A percentile compares a stretch with the other conserved stretches of the same genome.
Conservation (phyloP, 2,329 filamentous ascomycete genomes). For the Fusarium siculi region DNA sequence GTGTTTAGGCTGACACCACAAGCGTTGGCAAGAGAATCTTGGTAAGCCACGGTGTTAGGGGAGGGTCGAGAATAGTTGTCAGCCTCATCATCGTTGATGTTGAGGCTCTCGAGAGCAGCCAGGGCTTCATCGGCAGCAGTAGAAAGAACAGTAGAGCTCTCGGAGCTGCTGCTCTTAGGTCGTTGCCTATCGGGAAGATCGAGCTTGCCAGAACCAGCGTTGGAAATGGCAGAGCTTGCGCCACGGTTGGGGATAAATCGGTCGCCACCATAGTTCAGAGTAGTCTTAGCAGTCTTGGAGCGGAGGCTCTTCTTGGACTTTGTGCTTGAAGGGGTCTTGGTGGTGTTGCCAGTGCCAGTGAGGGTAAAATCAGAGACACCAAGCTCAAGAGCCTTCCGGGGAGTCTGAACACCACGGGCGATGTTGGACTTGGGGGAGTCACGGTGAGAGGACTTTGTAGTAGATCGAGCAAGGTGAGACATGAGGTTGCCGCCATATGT, state of each 20-base stretch:
- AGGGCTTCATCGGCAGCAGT: slow-evolving; percentile 83
- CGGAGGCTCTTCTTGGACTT: slow-evolving; percentile 67
- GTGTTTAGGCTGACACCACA: slow-evolving; percentile 95
- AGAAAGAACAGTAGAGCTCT: slow-evolving; percentile 80
- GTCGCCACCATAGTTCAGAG: slow-evolving; percentile 82
- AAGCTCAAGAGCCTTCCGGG: slow-evolving; percentile 84
- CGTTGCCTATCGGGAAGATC: slow-evolving; percentile 76
- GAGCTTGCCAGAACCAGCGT: slow-evolving; percentile 84
- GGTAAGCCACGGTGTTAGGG: slow-evolving; percentile 89
- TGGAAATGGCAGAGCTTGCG: slow-evolving; percentile 88
- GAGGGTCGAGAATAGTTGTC: slow-evolving; percentile 80
- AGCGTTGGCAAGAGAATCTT: slow-evolving; percentile 88
- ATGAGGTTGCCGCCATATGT: slow-evolving; percentile 84
- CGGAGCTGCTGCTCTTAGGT: slow-evolving; percentile 75
- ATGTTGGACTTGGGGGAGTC: slow-evolving; percentile 98
- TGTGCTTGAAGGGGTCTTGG: slow-evolving; percentile 67
- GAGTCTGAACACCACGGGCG: slow-evolving; percentile 77
- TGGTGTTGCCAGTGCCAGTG: slow-evolving; percentile 77
- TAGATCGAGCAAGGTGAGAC: slow-evolving; percentile 78
- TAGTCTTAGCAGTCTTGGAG: slow-evolving; percentile 78
- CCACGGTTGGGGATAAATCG: slow-evolving; percentile 95
- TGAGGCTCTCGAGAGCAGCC: slow-evolving; percentile 82
- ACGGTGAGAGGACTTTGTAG: slow-evolving; percentile 74
- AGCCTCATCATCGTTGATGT: slow-evolving; percentile 76
- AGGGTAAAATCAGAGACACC: slow-evolving; percentile 93